Conservation (phyloP, 2,329 filamentous ascomycete species). For the Tolypocladium capitatum region DNA sequence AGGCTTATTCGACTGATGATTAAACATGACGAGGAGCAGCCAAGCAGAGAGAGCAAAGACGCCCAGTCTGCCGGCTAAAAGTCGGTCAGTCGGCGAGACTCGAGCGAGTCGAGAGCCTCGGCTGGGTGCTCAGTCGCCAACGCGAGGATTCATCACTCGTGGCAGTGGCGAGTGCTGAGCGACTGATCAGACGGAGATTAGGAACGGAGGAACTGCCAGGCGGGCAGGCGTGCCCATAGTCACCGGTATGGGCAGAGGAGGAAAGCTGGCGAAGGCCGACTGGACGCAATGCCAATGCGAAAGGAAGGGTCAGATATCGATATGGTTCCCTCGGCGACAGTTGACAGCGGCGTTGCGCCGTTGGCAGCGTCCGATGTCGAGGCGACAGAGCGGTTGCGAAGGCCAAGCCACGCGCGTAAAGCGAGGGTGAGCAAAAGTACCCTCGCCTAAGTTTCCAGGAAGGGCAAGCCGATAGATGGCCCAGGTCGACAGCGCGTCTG, state of each 20-base stretch:
- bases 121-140: conserved; percentile 20
- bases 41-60: conserved; percentile 16
- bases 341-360: conserved; percentile 2
- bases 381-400: conserved; percentile 7
- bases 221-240: conserved; percentile 24
- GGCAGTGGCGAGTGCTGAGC: conserved; percentile 17
- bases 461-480: conserved; percentile 22
- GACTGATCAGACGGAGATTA: conserved; percentile 19
- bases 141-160: conserved; percentile 23
- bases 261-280: conserved; percentile 9
- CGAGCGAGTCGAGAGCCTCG: conserved; percentile 25
- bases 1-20: conserved; percentile 19
- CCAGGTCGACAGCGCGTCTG: conserved; percentile 11
- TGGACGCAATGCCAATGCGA: conserved; percentile 6
- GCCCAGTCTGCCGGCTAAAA: conserved; percentile 19
- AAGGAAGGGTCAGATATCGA: conserved; percentile 5
- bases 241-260: conserved; percentile 12
- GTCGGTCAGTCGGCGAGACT: conserved; percentile 23
- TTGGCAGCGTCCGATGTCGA: not conserved
- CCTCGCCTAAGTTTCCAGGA: conserved; percentile 22
- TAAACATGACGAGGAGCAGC: conserved; percentile 24
- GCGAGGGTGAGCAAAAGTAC: conserved; percentile 26
- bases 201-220: conserved; percentile 16
- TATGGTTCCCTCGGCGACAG: conserved; percentile 6
- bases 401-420: conserved; percentile 21